These are phyloP conservation scores for Neonectria faginata DNA, from an alignment of 2,329 filamentous ascomycete species.

Conservation along the genomic window DNA sequence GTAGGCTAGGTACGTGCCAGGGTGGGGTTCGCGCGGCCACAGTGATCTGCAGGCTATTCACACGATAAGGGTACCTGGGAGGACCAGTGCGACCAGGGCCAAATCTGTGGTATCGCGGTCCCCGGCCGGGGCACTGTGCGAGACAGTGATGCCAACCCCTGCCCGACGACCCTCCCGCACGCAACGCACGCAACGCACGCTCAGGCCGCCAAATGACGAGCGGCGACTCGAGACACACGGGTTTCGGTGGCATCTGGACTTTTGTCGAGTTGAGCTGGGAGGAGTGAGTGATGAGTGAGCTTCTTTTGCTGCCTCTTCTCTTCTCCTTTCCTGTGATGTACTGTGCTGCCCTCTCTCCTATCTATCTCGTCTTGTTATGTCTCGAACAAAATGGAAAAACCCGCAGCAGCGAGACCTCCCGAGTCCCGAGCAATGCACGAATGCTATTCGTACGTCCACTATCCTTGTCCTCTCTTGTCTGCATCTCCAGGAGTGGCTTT, in stretches of 20 bases:
- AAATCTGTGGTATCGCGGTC: background rate
- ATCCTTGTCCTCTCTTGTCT: background rate
- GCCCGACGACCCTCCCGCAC: background rate
- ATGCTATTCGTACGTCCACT: background rate
- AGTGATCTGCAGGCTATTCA: background rate
- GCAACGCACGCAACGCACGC: background rate
- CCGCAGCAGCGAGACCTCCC: slow-evolving; percentile 19
- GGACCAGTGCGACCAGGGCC: background rate
- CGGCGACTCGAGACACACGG: slow-evolving; percentile 13
- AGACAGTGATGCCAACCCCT: background rate
- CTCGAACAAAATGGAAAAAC: slow-evolving; percentile 17
- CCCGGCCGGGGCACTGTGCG: slow-evolving; percentile 1
- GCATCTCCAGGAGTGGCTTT: background rate
- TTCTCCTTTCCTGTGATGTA: slow-evolving; percentile 20
- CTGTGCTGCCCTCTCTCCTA: no score
- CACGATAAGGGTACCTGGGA: background rate
- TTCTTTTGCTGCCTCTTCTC: background rate
- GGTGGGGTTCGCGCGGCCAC: slow-evolving; percentile 9
- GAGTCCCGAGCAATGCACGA: background rate
- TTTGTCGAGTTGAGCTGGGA: no score
- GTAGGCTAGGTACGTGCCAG: slow-evolving; percentile 24
- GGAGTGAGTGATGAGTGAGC: background rate
- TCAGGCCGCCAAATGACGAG: slow-evolving; percentile 11
- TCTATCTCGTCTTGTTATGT: slow-evolving; percentile 14
- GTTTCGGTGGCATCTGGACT: background rate